Percentiles rank a stretch among this genome's conserved stretches.
phyloP scores from a whole-genome alignment of 768 basidiomycete genomes.

The Pisolithus albus region DNA sequence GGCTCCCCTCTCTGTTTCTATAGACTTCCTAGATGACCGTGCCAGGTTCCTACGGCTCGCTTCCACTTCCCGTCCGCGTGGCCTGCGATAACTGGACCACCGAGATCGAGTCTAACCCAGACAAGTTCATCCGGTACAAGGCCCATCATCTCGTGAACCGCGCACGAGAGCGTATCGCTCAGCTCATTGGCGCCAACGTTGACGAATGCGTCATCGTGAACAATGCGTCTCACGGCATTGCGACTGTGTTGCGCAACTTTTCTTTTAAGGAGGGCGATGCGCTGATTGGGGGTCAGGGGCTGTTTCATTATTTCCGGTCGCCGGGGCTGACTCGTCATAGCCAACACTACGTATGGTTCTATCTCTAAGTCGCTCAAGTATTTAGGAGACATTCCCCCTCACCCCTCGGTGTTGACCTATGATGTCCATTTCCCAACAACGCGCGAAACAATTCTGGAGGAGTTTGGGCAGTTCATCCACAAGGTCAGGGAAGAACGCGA shows the following conservation, averaged over 20 bases:
- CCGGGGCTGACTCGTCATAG: conserved; percentile 24
- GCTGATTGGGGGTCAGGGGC: conserved; percentile 39
- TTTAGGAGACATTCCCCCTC: conserved; percentile 47
- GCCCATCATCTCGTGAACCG: conserved; percentile 29
- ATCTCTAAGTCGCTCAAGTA: conserved; percentile 45
- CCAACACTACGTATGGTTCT: conserved; percentile 52
- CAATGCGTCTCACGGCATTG: conserved; percentile 35
- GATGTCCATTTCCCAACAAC: conserved; percentile 49
- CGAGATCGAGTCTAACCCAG: conserved; percentile 47
- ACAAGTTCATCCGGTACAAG: conserved; percentile 43
- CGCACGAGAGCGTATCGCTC: conserved; percentile 42
- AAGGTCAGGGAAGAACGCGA: conserved; percentile 20
- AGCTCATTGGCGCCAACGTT: conserved; percentile 41
- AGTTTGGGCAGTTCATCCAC: conserved; percentile 36
- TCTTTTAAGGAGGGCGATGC: conserved; percentile 48
- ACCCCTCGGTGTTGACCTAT: conserved; percentile 47
- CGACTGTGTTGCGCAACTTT: conserved; percentile 62
- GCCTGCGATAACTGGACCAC: conserved; percentile 37
- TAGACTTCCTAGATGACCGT: not conserved
- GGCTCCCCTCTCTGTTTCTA: not conserved
- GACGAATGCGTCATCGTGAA: conserved; percentile 51
- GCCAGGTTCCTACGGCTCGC: conserved; percentile 53
- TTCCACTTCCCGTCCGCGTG: conserved; percentile 45
- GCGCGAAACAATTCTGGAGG: conserved; percentile 47
- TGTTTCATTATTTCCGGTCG: not conserved